phyloP scores from a whole-genome alignment of 331 rosid genomes.

The Ulmus americana region DNA sequence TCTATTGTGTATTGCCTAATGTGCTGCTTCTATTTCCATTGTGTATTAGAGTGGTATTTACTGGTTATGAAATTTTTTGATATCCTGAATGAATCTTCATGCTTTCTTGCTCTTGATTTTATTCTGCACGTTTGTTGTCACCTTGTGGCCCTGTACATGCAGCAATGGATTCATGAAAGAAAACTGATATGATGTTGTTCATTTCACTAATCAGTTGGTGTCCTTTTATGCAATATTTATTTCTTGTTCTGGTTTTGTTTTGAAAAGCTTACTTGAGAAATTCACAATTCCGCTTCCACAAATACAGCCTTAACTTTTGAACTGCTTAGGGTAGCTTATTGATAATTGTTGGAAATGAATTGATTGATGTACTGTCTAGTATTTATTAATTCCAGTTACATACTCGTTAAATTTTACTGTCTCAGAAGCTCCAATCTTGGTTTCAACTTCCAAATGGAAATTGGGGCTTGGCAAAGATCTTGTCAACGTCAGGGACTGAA shows the following conservation, averaged over 20 bases:
- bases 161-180: not conserved
- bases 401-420: slow-evolving; percentile 28
- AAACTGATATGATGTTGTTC: not conserved
- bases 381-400: slow-evolving; percentile 21
- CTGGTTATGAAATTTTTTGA: not conserved
- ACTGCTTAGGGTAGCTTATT: slow-evolving; percentile 4
- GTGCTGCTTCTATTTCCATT: not conserved
- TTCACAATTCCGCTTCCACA: slow-evolving; percentile 3
- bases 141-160: not conserved
- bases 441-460: slow-evolving; percentile 78
- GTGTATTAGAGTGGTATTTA: not conserved
- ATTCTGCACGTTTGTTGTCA: not conserved
- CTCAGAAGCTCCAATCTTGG: slow-evolving; percentile 91
- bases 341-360: slow-evolving; percentile 15
- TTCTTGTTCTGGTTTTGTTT: slow-evolving; percentile 8
- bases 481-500: slow-evolving; percentile 60
- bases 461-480: slow-evolving; percentile 74
- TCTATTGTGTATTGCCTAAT: too few relatives aligned
- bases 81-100: not conserved
- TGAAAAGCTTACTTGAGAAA: not conserved
- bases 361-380: slow-evolving; percentile 8
- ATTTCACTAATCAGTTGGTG: slow-evolving; percentile 3
- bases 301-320: not conserved
- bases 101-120: slow-evolving; percentile 12
- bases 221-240: slow-evolving; percentile 16